phyloP scores from a whole-genome alignment of 1,284 basidiomycete genomes.

The Malassezia cuniculi region DNA sequence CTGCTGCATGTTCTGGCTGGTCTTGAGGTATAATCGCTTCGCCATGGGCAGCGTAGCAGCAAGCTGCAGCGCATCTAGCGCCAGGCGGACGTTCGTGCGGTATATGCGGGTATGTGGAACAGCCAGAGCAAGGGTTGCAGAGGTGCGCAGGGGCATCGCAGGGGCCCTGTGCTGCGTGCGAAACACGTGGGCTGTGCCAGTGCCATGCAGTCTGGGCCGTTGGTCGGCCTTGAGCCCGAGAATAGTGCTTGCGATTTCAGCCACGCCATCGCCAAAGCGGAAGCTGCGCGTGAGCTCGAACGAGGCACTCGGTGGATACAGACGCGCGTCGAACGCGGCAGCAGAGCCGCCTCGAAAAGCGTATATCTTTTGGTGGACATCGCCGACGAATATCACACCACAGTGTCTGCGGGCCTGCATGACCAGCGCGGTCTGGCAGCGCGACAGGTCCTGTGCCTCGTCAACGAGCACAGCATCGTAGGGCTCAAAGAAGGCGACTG shows the following conservation, averaged over 20 bases:
- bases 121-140: conserved; percentile 10
- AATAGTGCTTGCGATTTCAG: conserved; percentile 24
- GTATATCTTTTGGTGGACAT: conserved; percentile 39
- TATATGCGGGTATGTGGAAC: conserved; percentile 29
- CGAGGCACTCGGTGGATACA: conserved; percentile 21
- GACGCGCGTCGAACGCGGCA: conserved; percentile 29
- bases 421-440: conserved; percentile 29
- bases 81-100: conserved; percentile 27
- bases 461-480: conserved; percentile 34
- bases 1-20: conserved; percentile 22
- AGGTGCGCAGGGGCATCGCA: neutral
- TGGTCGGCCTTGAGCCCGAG: conserved; percentile 24
- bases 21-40: conserved; percentile 29
- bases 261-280: conserved; percentile 31
- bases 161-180: neutral
- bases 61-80: conserved; percentile 25
- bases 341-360: conserved; percentile 36
- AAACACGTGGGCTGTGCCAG: conserved; percentile 17
- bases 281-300: conserved; percentile 36
- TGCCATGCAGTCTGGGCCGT: conserved; percentile 18
- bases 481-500: conserved; percentile 18
- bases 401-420: conserved; percentile 25
- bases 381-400: conserved; percentile 35
- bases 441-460: conserved; percentile 37
- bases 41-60: conserved; percentile 16